Percentiles rank a stretch among this genome's conserved stretches.
Conservation (phyloP, 257 asterid species). For the Penstemon barbatus region DNA sequence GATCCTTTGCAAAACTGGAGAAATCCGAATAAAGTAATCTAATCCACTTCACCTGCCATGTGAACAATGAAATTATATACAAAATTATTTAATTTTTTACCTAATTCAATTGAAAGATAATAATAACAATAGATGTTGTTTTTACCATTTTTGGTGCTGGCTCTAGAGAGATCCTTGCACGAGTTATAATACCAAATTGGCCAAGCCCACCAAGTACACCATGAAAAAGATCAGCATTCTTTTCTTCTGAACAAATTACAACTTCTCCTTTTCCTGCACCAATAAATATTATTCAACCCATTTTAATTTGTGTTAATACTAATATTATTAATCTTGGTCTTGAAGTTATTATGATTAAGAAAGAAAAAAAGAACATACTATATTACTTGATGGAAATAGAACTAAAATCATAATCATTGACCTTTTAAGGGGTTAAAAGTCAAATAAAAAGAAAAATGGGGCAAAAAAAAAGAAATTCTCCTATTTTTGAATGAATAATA, state of each 20-base stretch:
- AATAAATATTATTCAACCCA: neutral
- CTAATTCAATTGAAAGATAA: no score
- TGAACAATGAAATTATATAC: neutral
- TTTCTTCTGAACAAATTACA: constrained; percentile 66
- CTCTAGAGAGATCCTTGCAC: constrained; percentile 80
- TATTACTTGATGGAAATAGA: no score
- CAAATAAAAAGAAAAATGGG: no score
- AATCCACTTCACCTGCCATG: constrained; percentile 85
- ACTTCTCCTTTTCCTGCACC: constrained; percentile 87
- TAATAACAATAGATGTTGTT: neutral
- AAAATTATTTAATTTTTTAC: no score
- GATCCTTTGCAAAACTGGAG: constrained; percentile 65
- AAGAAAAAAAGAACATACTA: no score
- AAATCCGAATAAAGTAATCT: constrained; percentile 79
- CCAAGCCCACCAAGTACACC: constrained; percentile 94
- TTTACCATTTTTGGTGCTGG: constrained; percentile 88
- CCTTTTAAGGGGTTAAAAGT: no score
- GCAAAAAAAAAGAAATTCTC: no score
- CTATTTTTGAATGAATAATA: no score
- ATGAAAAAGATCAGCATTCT: constrained; percentile 82
- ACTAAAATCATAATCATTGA: no score
- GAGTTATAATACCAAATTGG: constrained; percentile 85
- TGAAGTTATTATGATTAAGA: neutral
- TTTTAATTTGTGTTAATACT: neutral
- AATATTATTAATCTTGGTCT: neutral